Base-by-base conservation (phyloP, 176 grass and related monocot species). In the Bromus sterilis region DNA sequence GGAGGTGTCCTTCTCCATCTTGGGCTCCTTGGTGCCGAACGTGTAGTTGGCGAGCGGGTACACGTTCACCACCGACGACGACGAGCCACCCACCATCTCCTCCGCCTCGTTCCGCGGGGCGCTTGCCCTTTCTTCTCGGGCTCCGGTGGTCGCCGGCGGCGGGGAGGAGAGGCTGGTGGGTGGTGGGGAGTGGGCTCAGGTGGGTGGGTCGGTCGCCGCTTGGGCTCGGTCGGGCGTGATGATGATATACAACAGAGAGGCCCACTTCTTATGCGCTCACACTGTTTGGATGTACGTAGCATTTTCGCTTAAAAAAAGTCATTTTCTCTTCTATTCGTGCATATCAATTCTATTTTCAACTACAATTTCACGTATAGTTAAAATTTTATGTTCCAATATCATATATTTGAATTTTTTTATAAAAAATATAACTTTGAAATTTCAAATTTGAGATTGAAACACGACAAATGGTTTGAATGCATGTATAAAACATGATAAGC, bases 1-100 rank as follows among this genome's bases (percentile, higher is more conserved):
- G 86, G 95, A 97, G 78, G 95, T 97, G 80, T 97, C 95, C 88
- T 97, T 97, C 95, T 97, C 95, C 92, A 97, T 93, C 83, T 97
- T 97, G 55, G 95, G 90, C 90, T 97, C 95, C 92, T 97, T 97
- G 74, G 95, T 97, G 39, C 95, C 95, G 88, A 97, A 97, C 43
- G 95, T 97, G 89, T 97, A 97, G 90, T 94, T 97, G 32, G 95
- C 89, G 56, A 97, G 95, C 39, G 92, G 95, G 95, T 97, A 97
- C 32, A 90, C 87, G 63, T 93, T 97, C 75, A 94, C 92, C 75
- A 86, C 81, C 83, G 90, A 79, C 49, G 92, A 88, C 23, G 83
- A 79, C 21, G 78, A 75, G 4, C 41, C 69, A 78, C 9, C 57
- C 88, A 91, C 81, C 89, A 87, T 92, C 79, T 80, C 71, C 14